Conservation (phyloP, 805 yeast species). For the Pichia membranifaciens region DNA sequence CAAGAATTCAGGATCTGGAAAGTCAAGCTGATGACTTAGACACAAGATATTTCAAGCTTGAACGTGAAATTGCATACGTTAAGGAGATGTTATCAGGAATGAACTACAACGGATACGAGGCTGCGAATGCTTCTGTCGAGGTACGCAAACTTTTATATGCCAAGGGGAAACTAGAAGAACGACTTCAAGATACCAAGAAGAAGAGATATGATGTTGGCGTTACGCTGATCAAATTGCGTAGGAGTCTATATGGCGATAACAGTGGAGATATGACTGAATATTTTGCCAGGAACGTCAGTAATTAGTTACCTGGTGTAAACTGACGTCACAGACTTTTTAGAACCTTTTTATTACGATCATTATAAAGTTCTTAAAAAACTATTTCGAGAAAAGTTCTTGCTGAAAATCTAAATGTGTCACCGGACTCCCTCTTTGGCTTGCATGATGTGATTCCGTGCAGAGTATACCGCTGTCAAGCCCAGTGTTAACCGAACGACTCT, state of each 20-base stretch:
- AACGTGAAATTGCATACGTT: constrained; percentile 27
- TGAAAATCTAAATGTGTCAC: no score
- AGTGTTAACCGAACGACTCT: no score
- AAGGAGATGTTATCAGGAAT: constrained; percentile 19
- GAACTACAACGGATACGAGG: not conserved
- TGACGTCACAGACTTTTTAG: no score
- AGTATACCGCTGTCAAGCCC: no score
- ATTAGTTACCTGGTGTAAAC: not conserved
- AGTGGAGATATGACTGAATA: constrained; percentile 44
- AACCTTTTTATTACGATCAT: no score
- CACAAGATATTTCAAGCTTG: constrained; percentile 24
- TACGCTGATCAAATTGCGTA: constrained; percentile 23
- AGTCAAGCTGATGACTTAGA: constrained; percentile 17
- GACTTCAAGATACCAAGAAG: constrained; percentile 23
- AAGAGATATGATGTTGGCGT: constrained; percentile 29
- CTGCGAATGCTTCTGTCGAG: constrained; percentile 16
- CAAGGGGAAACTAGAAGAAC: constrained; percentile 25
- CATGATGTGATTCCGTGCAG: no score
- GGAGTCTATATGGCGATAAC: constrained; percentile 26
- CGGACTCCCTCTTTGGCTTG: no score
- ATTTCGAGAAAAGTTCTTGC: not conserved
- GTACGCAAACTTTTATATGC: constrained; percentile 27
- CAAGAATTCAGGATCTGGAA: constrained; percentile 18
- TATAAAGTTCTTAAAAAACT: no score
- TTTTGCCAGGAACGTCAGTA: constrained; percentile 49